A percentile compares a stretch with the other conserved stretches of the same genome.
Conservation (phyloP, 495 filamentous ascomycete genomes). For the Ascodesmis nigricans region DNA sequence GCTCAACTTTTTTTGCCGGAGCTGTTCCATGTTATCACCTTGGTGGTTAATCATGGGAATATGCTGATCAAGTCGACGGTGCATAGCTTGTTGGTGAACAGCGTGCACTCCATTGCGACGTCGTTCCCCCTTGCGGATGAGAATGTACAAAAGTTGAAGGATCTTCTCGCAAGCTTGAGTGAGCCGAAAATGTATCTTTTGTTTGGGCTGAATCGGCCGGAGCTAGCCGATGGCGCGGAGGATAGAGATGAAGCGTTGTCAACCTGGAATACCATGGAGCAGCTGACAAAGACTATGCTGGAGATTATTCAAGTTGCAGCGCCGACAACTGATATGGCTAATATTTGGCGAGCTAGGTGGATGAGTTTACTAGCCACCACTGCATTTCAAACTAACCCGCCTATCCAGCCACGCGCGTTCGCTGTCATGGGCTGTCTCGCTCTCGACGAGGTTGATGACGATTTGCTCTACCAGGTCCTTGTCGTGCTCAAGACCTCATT, state of each 20-base stretch:
- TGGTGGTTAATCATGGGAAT: slow-evolving; percentile 39
- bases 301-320: slow-evolving; percentile 40
- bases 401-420: slow-evolving; percentile 43
- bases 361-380: slow-evolving; percentile 49
- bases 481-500: slow-evolving; percentile 40
- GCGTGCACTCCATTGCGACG: slow-evolving; percentile 41
- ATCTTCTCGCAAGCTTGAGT: slow-evolving; percentile 32
- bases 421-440: slow-evolving; percentile 48
- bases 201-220: slow-evolving; percentile 22
- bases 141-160: slow-evolving; percentile 30
- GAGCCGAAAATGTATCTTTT: slow-evolving; percentile 27
- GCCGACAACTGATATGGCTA: slow-evolving; percentile 36
- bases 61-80: slow-evolving; percentile 33
- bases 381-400: slow-evolving; percentile 47
- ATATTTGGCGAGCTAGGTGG: slow-evolving; percentile 48
- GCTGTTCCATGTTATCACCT: slow-evolving; percentile 43
- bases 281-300: slow-evolving; percentile 30
- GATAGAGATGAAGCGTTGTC: slow-evolving; percentile 15
- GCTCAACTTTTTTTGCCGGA: slow-evolving; percentile 42
- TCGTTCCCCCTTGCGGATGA: slow-evolving; percentile 35
- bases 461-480: slow-evolving; percentile 44
- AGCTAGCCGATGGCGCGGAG: slow-evolving; percentile 21
- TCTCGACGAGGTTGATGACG: slow-evolving; percentile 43
- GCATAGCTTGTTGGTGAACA: slow-evolving; percentile 38
- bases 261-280: slow-evolving; percentile 21